These are phyloP conservation scores for Rhododendron ferrugineum DNA, from an alignment of 148 eudicot species.

Conservation along the genomic window DNA sequence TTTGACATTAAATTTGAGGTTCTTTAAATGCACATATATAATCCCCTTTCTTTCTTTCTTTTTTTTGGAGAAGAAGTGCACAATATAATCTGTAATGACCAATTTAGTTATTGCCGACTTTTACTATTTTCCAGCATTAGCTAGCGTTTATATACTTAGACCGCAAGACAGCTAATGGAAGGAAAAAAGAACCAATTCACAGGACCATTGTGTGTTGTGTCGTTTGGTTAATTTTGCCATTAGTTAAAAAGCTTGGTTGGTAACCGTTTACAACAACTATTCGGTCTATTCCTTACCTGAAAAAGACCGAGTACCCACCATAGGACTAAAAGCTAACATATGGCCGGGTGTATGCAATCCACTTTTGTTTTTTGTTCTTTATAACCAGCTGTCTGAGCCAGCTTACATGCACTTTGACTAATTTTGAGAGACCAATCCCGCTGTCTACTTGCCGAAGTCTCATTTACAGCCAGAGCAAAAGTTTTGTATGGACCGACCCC, in stretches of 20 bases:
- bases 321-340: neutral
- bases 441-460: too few relatives aligned
- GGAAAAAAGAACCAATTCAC: neutral
- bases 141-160: neutral
- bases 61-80: too few relatives aligned
- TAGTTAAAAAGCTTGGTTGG: neutral
- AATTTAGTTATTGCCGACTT: neutral
- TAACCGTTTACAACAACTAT: slow-evolving; percentile 30
- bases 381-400: too few relatives aligned
- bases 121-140: neutral
- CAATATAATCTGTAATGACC: neutral
- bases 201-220: neutral
- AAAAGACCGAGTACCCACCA: slow-evolving; percentile 21
- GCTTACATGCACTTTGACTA: too few relatives aligned
- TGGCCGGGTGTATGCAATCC: neutral
- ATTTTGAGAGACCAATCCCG: too few relatives aligned
- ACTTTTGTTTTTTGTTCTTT: neutral
- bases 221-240: slow-evolving; percentile 9
- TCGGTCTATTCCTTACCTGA: slow-evolving; percentile 21
- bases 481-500: too few relatives aligned
- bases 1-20: neutral
- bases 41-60: neutral
- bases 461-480: too few relatives aligned
- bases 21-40: too few relatives aligned
- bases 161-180: slow-evolving; percentile 14